Evolutionary conservation across 2,329 filamentous ascomycete species (phyloP).

Genomic region (Claviceps humidiphila): DNA sequence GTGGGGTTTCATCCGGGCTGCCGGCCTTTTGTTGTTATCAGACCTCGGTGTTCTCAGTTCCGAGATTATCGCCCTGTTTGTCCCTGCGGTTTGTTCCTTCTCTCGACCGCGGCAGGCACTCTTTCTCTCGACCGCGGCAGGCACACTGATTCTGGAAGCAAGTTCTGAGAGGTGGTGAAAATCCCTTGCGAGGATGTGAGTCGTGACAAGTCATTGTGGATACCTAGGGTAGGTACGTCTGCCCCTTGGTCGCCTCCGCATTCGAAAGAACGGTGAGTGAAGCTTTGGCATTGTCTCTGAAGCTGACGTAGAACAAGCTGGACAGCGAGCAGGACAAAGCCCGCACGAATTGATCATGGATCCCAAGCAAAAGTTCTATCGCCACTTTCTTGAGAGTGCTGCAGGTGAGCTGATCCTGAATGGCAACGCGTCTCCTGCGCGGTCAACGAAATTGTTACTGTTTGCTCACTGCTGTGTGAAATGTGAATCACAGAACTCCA

Average conservation of each 20-base stretch:
- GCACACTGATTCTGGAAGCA: no score
- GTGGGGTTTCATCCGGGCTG: background rate
- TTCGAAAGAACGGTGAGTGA: background rate
- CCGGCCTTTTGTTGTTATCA: background rate
- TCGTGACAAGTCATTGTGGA: no score
- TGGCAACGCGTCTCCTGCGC: background rate
- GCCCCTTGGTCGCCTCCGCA: no score
- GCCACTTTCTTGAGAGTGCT: constrained; percentile 66
- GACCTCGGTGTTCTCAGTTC: no score
- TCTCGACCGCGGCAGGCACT: no score
- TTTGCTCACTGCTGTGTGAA: background rate
- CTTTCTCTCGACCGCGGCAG: no score
- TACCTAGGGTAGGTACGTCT: no score
- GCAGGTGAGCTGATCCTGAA: constrained; percentile 41
- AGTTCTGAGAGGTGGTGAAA: no score
- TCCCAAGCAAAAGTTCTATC: constrained; percentile 67
- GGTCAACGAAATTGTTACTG: background rate
- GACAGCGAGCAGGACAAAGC: background rate
- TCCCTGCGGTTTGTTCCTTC: no score
- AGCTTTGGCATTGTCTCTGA: background rate
- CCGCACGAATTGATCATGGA: constrained; percentile 15
- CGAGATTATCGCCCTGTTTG: no score
- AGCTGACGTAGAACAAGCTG: background rate
- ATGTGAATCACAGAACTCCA: constrained; percentile 47
- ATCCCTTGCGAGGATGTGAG: no score